A percentile compares a stretch with the other conserved stretches of the same genome.
Conservation (phyloP, 768 basidiomycete species). For the Amanita exitialis region DNA sequence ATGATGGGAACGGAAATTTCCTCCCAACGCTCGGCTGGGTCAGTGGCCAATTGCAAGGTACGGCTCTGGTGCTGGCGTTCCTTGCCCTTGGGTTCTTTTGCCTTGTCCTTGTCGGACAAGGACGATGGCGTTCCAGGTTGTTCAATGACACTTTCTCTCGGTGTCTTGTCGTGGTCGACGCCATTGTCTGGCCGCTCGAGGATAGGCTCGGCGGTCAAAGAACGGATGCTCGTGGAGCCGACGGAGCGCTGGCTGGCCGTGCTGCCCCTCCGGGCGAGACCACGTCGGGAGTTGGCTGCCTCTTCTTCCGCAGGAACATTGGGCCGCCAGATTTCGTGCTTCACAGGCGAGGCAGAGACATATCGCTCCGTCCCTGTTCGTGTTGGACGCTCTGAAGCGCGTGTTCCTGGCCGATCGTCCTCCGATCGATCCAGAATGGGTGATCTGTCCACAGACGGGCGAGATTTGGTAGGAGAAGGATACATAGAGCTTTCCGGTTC, state of each 20-base stretch:
- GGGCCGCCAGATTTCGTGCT: conserved; percentile 6
- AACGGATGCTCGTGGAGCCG: conserved; percentile 4
- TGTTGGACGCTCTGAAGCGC: conserved; percentile 1
- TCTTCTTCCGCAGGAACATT: background rate
- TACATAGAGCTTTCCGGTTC: background rate
- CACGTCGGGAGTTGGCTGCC: background rate
- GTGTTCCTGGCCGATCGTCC: conserved; percentile 4
- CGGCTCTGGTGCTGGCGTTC: conserved; percentile 2
- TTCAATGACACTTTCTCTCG: no score
- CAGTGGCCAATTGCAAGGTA: conserved; percentile 2
- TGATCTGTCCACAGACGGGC: conserved; percentile 1
- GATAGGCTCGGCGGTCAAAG: conserved; percentile 3
- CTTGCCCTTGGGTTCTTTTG: conserved; percentile 1
- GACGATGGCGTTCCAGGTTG: no score
- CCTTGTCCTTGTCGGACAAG: background rate
- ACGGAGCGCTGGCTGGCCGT: conserved; percentile 5
- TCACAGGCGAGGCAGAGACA: background rate
- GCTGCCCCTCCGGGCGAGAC: conserved; percentile 4
- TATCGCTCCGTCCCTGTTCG: background rate
- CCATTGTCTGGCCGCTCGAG: conserved; percentile 1
- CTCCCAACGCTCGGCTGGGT: background rate
- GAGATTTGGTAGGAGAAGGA: background rate
- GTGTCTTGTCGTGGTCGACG: no score
- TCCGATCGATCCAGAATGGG: conserved; percentile 3
- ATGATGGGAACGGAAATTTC: background rate